Evolutionary conservation across 1,139 yeast species (phyloP), one percentile per base, ranked within the genome.

Genomic region (Blastobotrys buckinghamii): DNA sequence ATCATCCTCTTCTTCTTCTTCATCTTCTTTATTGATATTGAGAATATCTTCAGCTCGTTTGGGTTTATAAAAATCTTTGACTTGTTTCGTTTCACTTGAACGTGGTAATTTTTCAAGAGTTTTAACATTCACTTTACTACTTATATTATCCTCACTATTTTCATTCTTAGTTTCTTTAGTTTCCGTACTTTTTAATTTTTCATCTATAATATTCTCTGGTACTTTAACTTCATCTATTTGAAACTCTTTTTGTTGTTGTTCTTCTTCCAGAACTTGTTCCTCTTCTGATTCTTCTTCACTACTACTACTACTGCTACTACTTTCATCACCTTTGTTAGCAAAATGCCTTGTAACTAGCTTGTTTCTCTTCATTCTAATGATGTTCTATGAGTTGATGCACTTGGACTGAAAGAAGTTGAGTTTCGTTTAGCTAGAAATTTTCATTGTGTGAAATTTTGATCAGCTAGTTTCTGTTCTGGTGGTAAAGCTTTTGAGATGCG

Each of bases 311-410:
- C 50, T 40, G 41, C 46, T 42, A 13, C 32, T 29, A 39, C 47
- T 36, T n/a, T 30, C 42, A 10, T 20, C 43, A 10, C 47, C 40
- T 32, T 52, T 51, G 6, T 63, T 63, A 1, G 62, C 58, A 48
- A 61, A 61, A 45, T 61, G 54, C 29, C 63, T 48, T 13, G 44
- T 52, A 16, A 47, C 47, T 16, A 45, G 42, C 12, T 6, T 32
- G 12, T 17, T 36, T 36, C 24, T 36, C 27, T 4, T 26, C 8
- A 19, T 19, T n/a, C n/a, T n/a, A n/a, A n/a, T n/a, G n/a, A n/a
- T n/a, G n/a, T n/a, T n/a, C n/a, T n/a, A n/a, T n/a, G n/a, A n/a
- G n/a, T n/a, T n/a, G n/a, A n/a, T n/a, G n/a, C n/a, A n/a, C n/a
- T n/a, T n/a, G n/a, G n/a, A n/a, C n/a, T n/a, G n/a, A n/a, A n/a